These are phyloP conservation scores for Kitagawia praeruptora DNA, from an alignment of 129 eudicot species.

Conservation along the genomic window DNA sequence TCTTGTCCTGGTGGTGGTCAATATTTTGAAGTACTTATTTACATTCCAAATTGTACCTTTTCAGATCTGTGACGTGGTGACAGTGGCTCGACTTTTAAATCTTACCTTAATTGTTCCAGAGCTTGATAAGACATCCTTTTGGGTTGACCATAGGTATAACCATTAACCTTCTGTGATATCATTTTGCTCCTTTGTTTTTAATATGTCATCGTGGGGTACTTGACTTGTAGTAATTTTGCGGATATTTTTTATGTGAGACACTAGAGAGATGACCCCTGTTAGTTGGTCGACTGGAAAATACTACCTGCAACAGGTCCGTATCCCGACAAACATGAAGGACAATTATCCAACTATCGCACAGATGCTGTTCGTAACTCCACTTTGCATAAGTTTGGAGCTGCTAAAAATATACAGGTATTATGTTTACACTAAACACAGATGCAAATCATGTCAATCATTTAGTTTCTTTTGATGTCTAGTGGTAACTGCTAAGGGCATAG, in stretches of 20 bases:
- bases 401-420: too few species aligned
- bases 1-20: neutral
- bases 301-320: too few species aligned
- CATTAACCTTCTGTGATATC: neutral
- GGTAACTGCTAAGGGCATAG: too few species aligned
- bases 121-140: slow-evolving; percentile 92
- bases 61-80: slow-evolving; percentile 98
- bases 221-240: slow-evolving; percentile 72
- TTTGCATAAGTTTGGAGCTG: too few species aligned
- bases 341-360: too few species aligned
- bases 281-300: too few species aligned
- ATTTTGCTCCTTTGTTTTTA: neutral
- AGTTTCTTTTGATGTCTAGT: too few species aligned
- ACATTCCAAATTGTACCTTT: slow-evolving; percentile 7
- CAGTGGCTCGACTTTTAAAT: slow-evolving; percentile 82
- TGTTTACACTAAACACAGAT: too few species aligned
- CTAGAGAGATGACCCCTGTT: too few species aligned
- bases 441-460: too few species aligned
- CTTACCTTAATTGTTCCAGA: slow-evolving; percentile 95
- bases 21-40: slow-evolving; percentile 10
- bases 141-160: slow-evolving; percentile 87
- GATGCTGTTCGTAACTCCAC: too few species aligned
- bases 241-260: slow-evolving; percentile 80
- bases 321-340: too few species aligned
- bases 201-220: slow-evolving; percentile 10